These are phyloP conservation scores for Pyrus communis DNA, from an alignment of 306 rosid genomes.

Conservation along the genomic window DNA sequence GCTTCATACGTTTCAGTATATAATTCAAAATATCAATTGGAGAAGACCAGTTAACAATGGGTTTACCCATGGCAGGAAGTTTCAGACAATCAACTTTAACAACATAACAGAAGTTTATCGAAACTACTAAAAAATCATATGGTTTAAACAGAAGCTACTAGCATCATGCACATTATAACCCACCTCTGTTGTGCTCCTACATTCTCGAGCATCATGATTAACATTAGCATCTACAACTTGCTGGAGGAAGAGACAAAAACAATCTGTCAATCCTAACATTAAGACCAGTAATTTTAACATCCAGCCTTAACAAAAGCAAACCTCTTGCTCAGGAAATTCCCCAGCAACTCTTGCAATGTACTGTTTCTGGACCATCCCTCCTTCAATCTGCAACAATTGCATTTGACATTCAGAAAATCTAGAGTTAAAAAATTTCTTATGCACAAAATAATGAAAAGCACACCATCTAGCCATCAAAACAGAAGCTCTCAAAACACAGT, in stretches of 20 bases:
- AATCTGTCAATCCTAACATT: neutral
- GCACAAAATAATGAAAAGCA: neutral
- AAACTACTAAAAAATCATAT: neutral
- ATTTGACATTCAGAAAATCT: neutral
- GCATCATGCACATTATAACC: slow-evolving; percentile 5
- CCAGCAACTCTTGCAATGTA: slow-evolving; percentile 76
- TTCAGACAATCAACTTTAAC: neutral
- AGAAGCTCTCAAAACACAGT: neutral
- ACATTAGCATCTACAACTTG: slow-evolving; percentile 63
- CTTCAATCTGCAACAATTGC: slow-evolving; percentile 64
- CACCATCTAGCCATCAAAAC: neutral
- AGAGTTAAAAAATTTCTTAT: neutral
- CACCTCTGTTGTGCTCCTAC: slow-evolving; percentile 85
- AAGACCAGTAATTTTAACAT: neutral
- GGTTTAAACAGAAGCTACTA: neutral
- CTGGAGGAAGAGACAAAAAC: slow-evolving; percentile 35
- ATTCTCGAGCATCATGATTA: slow-evolving; percentile 79
- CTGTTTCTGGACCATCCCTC: slow-evolving; percentile 69
- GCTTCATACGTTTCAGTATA: neutral
- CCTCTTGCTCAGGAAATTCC: slow-evolving; percentile 64
- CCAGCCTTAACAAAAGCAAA: slow-evolving; percentile 28
- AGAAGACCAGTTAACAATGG: neutral
- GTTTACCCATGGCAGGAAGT: neutral
- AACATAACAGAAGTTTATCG: neutral
- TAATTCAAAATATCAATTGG: neutral